Evolutionary conservation across 1,284 basidiomycete species (phyloP), one percentile per base, ranked within the genome.

Genomic region (Heterobasidion occidentale): DNA sequence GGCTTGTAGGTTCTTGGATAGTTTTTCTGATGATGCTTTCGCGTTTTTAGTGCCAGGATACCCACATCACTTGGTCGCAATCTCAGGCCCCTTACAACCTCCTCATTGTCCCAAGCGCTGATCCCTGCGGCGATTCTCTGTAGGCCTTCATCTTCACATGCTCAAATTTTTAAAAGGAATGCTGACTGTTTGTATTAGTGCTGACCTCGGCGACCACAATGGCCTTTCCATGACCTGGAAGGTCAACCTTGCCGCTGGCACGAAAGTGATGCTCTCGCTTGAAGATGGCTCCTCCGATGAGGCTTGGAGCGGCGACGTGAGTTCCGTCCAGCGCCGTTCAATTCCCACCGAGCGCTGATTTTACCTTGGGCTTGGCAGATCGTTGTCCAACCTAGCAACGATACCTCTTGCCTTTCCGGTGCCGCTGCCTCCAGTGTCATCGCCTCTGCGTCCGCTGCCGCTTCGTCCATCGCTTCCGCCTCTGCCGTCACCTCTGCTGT

Each of bases 221-320:
- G 66, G 63, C 46, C 77, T 73, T 54, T 71, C 68, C 51, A 64
- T 77, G 34, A 71, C 70, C 19, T 87, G 79, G 77, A 76, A 65
- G 11, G 75, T 76, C 54, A 67, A 67, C 55, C 49, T 88, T 50
- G 62, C 77, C 38, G 74, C 77, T 19, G 82, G 83, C 45, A 74
- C 73, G 27, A 59, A 72, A 44, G 72, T 86, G 53, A 68, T 76
- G 63, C 61, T 88, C 52, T 83, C 78, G n/a, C 62, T 89, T 17
- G 67, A 78, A 58, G 86, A 89, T 64, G 63, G 70, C 7, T 56
- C 63, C 42, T 78, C 73, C 46, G 64, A 81, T 1, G 85, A 89
- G 64, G 85, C 78, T 5, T 91, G 86, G 87, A 81, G 78, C 61
- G 74, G 72, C 53, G 62, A 61, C 11, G 88, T 89, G 59, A 64